Evolutionary conservation across 192 early-diverging fungal genomes (phyloP), one percentile per base, ranked within the genome.

Genomic region (Fimicolochytrium jonesii): DNA sequence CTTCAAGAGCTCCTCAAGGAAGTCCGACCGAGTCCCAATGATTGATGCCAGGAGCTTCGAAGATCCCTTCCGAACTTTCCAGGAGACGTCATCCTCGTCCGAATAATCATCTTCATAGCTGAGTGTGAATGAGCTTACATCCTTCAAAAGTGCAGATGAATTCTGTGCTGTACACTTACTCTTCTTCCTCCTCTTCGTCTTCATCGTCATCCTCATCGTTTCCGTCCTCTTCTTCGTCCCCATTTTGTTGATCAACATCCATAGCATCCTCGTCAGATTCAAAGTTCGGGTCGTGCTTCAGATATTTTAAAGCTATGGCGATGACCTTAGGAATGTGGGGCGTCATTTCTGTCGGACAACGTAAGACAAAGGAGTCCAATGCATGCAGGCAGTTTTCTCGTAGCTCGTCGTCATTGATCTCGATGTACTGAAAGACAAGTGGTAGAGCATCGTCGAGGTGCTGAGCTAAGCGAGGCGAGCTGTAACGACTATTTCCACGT

Each of bases 71-170:
- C 92, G 87, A 6, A 93, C 92, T 66, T 94, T 94, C 91, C 91
- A 94, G 1, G 89, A 90, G 58, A 93, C 78, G 59, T 94, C 92
- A 47, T 94, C 92, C 39, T 94, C 90, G 53, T 94, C 92, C 5
- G 88, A 90, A 70, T 88, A 91, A 51, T 88, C 88, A 18, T 80
- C 85, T 28, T 74, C 78, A 54, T 69, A 49, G 0, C 55, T 59
- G 10, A 37, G 42, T n/a, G n/a, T n/a, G n/a, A n/a, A n/a, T n/a
- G n/a, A n/a, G n/a, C n/a, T n/a, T n/a, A n/a, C n/a, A n/a, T n/a
- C n/a, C n/a, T n/a, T n/a, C n/a, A n/a, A n/a, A n/a, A n/a, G n/a
- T n/a, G n/a, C n/a, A n/a, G n/a, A n/a, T n/a, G n/a, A n/a, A n/a
- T n/a, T n/a, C n/a, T n/a, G n/a, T n/a, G n/a, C n/a, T n/a, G 31